Percentiles rank a stretch among this genome's conserved stretches.
phyloP scores from a whole-genome alignment of 129 eudicot genomes.

The Flaveria trinervia region DNA sequence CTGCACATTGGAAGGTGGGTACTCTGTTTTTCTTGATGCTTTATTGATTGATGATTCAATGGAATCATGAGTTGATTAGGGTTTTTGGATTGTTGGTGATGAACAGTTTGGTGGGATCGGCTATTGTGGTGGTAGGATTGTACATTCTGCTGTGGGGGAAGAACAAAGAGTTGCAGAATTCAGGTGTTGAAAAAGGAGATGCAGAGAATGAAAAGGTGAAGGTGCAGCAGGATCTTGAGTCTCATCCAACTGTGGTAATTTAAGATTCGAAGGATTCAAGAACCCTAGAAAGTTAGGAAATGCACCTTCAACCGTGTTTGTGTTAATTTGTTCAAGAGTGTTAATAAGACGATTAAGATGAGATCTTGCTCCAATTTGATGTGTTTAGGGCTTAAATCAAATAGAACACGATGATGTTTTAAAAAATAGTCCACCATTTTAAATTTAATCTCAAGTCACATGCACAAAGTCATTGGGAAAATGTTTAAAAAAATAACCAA shows the following conservation, averaged over 20 bases:
- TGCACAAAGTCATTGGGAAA: too few relatives aligned
- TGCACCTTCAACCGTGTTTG: not conserved
- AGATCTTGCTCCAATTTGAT: too few relatives aligned
- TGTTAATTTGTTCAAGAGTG: not conserved
- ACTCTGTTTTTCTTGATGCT: not conserved
- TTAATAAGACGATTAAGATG: not conserved
- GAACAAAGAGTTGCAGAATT: conserved; percentile 47
- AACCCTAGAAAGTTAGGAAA: conserved; percentile 7
- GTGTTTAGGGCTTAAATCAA: too few relatives aligned
- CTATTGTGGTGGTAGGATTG: conserved; percentile 49
- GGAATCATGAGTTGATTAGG: not conserved
- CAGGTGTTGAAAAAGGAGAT: conserved; percentile 26
- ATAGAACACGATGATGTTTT: too few relatives aligned
- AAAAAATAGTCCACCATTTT: too few relatives aligned
- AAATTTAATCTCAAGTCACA: too few relatives aligned
- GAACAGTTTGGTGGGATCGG: conserved; percentile 56
- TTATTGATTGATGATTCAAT: not conserved
- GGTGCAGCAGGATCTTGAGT: conserved; percentile 46
- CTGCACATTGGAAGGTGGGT: conserved; percentile 69
- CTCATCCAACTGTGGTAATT: conserved; percentile 31
- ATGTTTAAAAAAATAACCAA: too few relatives aligned
- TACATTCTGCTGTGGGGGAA: conserved; percentile 69
- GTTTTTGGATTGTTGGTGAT: not conserved
- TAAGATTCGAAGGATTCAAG: conserved; percentile 33
- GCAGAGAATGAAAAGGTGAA: conserved; percentile 3